Evolutionary conservation across 2,329 filamentous ascomycete species (phyloP).

Genomic region (Grosmannia huntii): DNA sequence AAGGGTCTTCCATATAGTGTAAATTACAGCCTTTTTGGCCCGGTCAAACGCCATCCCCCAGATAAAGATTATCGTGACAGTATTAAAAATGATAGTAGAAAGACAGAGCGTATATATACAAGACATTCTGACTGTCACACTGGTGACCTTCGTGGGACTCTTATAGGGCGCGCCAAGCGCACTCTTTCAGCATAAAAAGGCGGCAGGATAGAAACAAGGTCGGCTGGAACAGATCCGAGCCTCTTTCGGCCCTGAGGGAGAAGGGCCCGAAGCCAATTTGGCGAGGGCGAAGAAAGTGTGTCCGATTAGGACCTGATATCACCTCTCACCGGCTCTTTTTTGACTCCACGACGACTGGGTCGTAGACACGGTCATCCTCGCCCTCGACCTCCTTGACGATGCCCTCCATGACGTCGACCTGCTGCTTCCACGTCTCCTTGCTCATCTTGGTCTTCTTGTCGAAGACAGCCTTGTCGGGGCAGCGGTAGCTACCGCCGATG

Average conservation of each 20-base stretch:
- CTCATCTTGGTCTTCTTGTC: conserved; percentile 76
- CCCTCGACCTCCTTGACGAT: conserved; percentile 61
- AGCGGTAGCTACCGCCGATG: conserved; percentile 72
- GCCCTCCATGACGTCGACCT: conserved; percentile 62
- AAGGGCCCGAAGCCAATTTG: neutral
- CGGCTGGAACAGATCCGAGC: neutral
- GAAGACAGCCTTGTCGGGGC: conserved; percentile 79
- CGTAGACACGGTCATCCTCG: conserved; percentile 37
- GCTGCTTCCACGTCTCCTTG: conserved; percentile 64
- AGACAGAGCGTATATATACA: conserved; percentile 4
- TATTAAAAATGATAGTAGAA: neutral
- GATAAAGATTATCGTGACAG: neutral
- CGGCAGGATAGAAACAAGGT: neutral
- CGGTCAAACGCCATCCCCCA: neutral
- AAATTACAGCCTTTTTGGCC: neutral
- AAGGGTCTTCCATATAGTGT: neutral
- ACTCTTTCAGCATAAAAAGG: neutral
- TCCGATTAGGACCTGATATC: neutral
- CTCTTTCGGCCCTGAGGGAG: too few relatives aligned
- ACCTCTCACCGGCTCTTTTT: conserved; percentile 29
- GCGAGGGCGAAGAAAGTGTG: neutral
- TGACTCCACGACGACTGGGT: conserved; percentile 17
- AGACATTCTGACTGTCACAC: conserved; percentile 2
- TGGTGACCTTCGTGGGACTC: conserved; percentile 2
- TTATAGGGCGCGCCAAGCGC: neutral